Evolutionary conservation across 1,284 basidiomycete genomes (phyloP).

Genomic region (Cutaneotrichosporon sp.): DNA sequence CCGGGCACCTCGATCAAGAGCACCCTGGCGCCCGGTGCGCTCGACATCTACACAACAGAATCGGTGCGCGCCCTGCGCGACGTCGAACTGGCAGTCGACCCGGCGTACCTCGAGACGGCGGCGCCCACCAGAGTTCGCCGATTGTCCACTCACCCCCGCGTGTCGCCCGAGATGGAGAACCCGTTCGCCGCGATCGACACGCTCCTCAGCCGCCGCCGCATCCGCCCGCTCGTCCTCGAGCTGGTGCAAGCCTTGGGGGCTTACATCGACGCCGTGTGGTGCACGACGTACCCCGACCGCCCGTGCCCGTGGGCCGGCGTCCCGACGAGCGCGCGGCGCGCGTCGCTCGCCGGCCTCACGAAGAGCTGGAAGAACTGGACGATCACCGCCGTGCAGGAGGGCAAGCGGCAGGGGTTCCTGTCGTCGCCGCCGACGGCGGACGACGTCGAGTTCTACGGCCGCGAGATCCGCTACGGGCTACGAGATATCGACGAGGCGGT

Average conservation of each 20-base stretch:
- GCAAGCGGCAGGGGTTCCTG: slow-evolving; percentile 34
- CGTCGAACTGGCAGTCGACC: slow-evolving; percentile 49
- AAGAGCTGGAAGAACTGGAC: slow-evolving; percentile 38
- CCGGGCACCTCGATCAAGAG: not conserved
- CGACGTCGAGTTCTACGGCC: slow-evolving; percentile 42
- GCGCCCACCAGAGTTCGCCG: slow-evolving; percentile 15
- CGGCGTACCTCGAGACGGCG: slow-evolving; percentile 26
- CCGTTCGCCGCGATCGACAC: slow-evolving; percentile 40
- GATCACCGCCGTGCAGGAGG: slow-evolving; percentile 44
- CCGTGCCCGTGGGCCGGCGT: slow-evolving; percentile 24
- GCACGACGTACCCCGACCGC: slow-evolving; percentile 24
- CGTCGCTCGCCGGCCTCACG: not conserved
- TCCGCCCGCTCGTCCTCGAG: slow-evolving; percentile 47
- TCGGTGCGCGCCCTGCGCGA: slow-evolving; percentile 41
- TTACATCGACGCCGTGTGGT: slow-evolving; percentile 48
- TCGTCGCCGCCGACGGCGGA: slow-evolving; percentile 21
- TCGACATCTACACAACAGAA: slow-evolving; percentile 44
- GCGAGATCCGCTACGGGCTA: slow-evolving; percentile 40
- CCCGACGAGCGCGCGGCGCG: slow-evolving; percentile 6
- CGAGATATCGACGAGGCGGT: slow-evolving; percentile 48
- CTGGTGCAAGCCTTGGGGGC: slow-evolving; percentile 46
- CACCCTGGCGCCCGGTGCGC: slow-evolving; percentile 8
- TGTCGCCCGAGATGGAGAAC: slow-evolving; percentile 36
- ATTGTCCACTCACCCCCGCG: slow-evolving; percentile 37
- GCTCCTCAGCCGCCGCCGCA: slow-evolving; percentile 38